These are phyloP conservation scores for Adansonia digitata DNA, from an alignment of 345 rosid genomes.

Conservation along the genomic window DNA sequence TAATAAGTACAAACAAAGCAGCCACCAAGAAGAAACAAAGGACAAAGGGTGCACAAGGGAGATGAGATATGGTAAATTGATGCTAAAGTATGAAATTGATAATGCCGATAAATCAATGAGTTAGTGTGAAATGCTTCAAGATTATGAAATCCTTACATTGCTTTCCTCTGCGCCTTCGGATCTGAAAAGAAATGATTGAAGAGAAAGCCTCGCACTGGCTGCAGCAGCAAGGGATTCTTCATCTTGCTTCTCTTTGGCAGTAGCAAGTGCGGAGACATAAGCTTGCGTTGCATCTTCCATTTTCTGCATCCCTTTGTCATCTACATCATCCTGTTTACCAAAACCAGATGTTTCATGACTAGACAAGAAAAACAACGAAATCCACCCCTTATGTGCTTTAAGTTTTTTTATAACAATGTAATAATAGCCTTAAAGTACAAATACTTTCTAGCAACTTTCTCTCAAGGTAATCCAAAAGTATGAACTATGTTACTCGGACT, in stretches of 20 bases:
- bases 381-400: neutral
- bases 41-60: neutral
- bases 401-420: neutral
- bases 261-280: conserved; percentile 60
- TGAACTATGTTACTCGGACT: too few relatives aligned
- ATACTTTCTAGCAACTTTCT: neutral
- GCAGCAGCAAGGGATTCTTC: conserved; percentile 82
- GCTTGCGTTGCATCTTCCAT: conserved; percentile 85
- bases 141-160: neutral
- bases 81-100: neutral
- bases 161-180: conserved; percentile 12
- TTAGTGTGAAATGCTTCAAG: neutral
- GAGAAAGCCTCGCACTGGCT: conserved; percentile 52
- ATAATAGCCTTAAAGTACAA: neutral
- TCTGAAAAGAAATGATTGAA: conserved; percentile 61
- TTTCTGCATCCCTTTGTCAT: conserved; percentile 41
- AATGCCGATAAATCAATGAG: neutral
- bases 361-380: neutral
- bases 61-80: neutral
- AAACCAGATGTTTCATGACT: conserved; percentile 6
- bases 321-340: conserved; percentile 53
- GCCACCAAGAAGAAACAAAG: neutral
- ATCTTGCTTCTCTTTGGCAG: conserved; percentile 69
- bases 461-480: neutral
- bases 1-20: too few relatives aligned